A percentile compares a stretch with the other conserved stretches of the same genome.
These are phyloP conservation scores for Septoria petroselini DNA, from an alignment of 2,329 filamentous ascomycete species.

Conservation along the genomic window DNA sequence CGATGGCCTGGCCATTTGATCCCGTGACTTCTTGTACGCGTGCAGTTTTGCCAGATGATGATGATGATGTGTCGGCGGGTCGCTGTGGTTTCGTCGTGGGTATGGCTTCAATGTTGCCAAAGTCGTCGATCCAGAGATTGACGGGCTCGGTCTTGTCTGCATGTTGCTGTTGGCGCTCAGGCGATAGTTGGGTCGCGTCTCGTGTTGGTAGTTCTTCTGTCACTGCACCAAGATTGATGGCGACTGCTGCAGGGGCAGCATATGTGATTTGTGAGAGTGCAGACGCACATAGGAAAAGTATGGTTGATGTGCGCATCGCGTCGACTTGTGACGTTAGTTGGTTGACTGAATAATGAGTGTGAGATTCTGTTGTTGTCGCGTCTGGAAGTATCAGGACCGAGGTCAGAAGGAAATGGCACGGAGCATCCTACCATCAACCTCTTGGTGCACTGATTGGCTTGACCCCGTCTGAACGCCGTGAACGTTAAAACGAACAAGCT, in stretches of 20 bases:
- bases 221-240: slow-evolving; percentile 3
- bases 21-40: not conserved
- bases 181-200: slow-evolving; percentile 1
- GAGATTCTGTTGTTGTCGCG: not conserved
- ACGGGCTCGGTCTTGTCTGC: slow-evolving; percentile 1
- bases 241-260: slow-evolving; percentile 3
- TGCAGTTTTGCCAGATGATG: not conserved
- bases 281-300: slow-evolving; percentile 1
- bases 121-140: slow-evolving; percentile 16
- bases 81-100: not conserved
- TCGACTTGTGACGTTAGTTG: not conserved
- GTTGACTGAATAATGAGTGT: not conserved
- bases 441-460: not conserved
- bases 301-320: slow-evolving; percentile 3
- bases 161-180: not conserved
- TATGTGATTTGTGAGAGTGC: slow-evolving; percentile 1
- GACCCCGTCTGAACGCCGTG: not conserved
- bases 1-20: not conserved
- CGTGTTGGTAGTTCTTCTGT: slow-evolving; percentile 2
- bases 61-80: not conserved
- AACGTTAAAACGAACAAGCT: not conserved
- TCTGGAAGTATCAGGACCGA: no score
- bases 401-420: no score
- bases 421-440: no score
- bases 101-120: slow-evolving; percentile 12